Evolutionary conservation across 139 green algal species (phyloP).

Genomic region (Limnomonas spitsbergensis): DNA sequence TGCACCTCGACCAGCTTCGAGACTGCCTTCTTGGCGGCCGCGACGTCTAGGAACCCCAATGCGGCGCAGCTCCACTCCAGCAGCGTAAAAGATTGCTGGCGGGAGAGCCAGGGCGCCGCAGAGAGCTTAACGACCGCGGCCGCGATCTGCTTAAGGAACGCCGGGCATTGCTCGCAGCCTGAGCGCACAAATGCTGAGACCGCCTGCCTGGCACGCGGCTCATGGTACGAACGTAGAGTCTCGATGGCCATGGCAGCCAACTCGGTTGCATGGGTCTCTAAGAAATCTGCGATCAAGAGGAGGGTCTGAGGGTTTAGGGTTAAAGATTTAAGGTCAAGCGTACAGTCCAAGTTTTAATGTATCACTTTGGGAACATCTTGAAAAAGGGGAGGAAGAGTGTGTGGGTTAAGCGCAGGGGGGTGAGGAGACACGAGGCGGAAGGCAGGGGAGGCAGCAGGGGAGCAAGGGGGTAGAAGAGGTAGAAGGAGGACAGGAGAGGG

Average conservation of each 20-base stretch:
- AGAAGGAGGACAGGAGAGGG: too few species aligned
- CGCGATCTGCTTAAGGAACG: not conserved
- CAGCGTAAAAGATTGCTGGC: slow-evolving; percentile 40
- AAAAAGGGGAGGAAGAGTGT: not conserved
- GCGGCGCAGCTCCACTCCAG: slow-evolving; percentile 50
- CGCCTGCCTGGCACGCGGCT: slow-evolving; percentile 14
- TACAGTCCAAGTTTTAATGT: too few species aligned
- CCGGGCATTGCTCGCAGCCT: not conserved
- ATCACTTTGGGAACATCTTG: too few species aligned
- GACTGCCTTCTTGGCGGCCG: slow-evolving; percentile 55
- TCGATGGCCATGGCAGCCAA: slow-evolving; percentile 40
- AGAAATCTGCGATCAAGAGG: slow-evolving; percentile 63
- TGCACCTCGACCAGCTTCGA: slow-evolving; percentile 66
- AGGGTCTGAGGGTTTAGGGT: too few species aligned
- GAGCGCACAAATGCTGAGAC: slow-evolving; percentile 12
- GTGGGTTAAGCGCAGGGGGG: too few species aligned
- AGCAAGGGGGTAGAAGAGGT: too few species aligned
- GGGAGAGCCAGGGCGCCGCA: not conserved
- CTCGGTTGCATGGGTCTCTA: slow-evolving; percentile 41
- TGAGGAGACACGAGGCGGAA: too few species aligned
- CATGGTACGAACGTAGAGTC: slow-evolving; percentile 25
- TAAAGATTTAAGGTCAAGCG: too few species aligned
- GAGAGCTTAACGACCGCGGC: not conserved
- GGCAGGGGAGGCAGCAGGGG: too few species aligned
- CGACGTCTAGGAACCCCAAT: slow-evolving; percentile 47